Percentiles rank a stretch among this genome's conserved stretches.
phyloP scores from a whole-genome alignment of 805 yeast species.

The Kurtzmaniella cleridarum region DNA sequence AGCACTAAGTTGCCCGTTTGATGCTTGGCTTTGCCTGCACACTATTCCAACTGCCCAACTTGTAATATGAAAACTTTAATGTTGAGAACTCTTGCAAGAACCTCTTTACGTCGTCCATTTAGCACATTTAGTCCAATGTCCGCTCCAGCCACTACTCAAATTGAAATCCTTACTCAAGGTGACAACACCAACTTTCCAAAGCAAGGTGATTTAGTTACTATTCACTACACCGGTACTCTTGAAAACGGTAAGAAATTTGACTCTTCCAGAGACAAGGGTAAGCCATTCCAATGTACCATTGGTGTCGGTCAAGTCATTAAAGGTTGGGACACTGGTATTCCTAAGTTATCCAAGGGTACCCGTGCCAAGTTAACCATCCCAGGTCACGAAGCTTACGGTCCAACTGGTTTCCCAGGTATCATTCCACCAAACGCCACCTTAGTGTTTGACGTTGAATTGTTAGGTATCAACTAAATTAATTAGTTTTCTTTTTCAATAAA shows the following conservation, averaged over 20 bases:
- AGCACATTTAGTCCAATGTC: constrained; percentile 21
- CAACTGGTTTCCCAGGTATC: constrained; percentile 92
- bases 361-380: constrained; percentile 90
- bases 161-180: constrained; percentile 50
- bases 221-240: constrained; percentile 93
- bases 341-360: constrained; percentile 87
- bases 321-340: constrained; percentile 96
- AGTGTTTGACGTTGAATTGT: constrained; percentile 76
- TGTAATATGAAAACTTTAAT: no score
- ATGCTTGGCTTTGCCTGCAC: not conserved
- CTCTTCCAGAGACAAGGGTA: constrained; percentile 90
- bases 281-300: constrained; percentile 89
- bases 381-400: constrained; percentile 89
- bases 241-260: constrained; percentile 96
- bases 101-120: not conserved
- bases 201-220: constrained; percentile 82
- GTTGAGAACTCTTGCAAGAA: no score
- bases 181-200: constrained; percentile 86
- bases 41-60: no score
- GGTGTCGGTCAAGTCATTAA: constrained; percentile 96
- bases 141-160: constrained; percentile 36
- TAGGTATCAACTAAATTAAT: constrained; percentile 44
- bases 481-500: not conserved
- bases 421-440: constrained; percentile 96
- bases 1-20: not conserved